A percentile compares a stretch with the other conserved stretches of the same genome.
Evolutionary conservation across 2,329 filamentous ascomycete species (phyloP).

Genomic region (Lachnellula suecica): DNA sequence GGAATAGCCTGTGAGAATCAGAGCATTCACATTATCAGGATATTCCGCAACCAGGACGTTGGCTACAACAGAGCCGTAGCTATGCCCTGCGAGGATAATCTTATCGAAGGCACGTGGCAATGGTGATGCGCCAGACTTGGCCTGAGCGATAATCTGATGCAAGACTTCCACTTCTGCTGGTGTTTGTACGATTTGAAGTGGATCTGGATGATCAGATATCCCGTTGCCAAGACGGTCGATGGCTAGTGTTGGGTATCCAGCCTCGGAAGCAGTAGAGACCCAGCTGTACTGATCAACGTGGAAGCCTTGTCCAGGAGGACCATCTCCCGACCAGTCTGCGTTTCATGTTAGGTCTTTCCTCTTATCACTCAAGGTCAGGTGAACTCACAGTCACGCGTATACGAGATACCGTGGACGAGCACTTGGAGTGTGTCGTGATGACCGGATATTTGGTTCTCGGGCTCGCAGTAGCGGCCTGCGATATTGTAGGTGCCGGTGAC

Average conservation of each 20-base stretch:
- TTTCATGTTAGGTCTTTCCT: not conserved
- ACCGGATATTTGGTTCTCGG: not conserved
- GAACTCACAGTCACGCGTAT: constrained; percentile 20
- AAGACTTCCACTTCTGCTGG: constrained; percentile 24
- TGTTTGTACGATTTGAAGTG: constrained; percentile 22
- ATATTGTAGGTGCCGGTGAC: constrained; percentile 18
- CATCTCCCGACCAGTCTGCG: constrained; percentile 20
- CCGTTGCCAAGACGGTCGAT: constrained; percentile 30
- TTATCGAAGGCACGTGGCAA: constrained; percentile 21
- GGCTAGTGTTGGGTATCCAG: constrained; percentile 28
- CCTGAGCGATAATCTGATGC: constrained; percentile 22
- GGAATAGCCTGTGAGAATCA: constrained; percentile 29
- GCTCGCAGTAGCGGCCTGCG: constrained; percentile 21
- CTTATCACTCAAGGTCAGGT: not conserved
- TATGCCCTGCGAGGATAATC: constrained; percentile 30
- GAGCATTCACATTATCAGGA: constrained; percentile 26
- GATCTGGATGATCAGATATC: constrained; percentile 25
- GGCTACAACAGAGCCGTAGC: constrained; percentile 25
- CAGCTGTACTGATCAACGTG: constrained; percentile 20
- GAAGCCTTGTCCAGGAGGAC: constrained; percentile 13
- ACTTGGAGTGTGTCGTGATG: constrained; percentile 22
- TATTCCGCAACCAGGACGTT: constrained; percentile 25
- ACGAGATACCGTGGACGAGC: constrained; percentile 26
- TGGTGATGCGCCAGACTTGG: constrained; percentile 14
- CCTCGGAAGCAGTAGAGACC: constrained; percentile 21